phyloP scores from a whole-genome alignment of 192 early-diverging fungal species.

The Backusella sp. region DNA sequence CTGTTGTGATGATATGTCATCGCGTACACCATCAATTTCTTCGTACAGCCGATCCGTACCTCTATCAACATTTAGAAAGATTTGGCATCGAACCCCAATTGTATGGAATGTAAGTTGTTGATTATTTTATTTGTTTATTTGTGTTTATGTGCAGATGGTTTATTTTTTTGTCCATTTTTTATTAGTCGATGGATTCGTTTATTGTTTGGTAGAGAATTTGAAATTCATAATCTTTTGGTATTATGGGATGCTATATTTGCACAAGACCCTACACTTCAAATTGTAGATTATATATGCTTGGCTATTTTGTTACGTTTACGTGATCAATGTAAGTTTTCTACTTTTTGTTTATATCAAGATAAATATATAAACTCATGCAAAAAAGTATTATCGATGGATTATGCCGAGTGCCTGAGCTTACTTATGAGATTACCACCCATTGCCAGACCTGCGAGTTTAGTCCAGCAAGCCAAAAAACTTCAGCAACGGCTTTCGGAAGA shows the following conservation, averaged over 20 bases:
- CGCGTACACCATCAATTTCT: conserved; percentile 73
- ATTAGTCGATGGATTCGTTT: conserved; percentile 85
- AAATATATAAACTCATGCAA: background rate
- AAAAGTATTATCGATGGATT: conserved; percentile 59
- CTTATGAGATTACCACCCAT: conserved; percentile 63
- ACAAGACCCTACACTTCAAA: conserved; percentile 68
- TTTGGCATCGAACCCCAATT: conserved; percentile 92
- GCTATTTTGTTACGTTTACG: conserved; percentile 72
- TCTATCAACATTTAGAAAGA: conserved; percentile 66
- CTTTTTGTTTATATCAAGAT: background rate
- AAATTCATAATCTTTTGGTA: conserved; percentile 61
- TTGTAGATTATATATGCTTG: conserved; percentile 83
- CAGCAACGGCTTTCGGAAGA: conserved; percentile 54
- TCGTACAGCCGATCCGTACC: conserved; percentile 63
- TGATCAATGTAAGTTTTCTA: conserved; percentile 56
- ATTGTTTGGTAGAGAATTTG: conserved; percentile 89
- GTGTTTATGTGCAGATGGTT: background rate
- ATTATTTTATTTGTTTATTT: background rate
- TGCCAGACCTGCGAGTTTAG: conserved; percentile 46
- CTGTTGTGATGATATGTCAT: conserved; percentile 74
- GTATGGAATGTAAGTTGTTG: conserved; percentile 75
- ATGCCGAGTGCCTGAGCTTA: conserved; percentile 60
- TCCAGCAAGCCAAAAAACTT: conserved; percentile 65
- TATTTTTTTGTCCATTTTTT: background rate
- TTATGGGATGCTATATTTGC: conserved; percentile 95